Base-by-base conservation (phyloP, 441 rosid species). In the Croton setiger region DNA sequence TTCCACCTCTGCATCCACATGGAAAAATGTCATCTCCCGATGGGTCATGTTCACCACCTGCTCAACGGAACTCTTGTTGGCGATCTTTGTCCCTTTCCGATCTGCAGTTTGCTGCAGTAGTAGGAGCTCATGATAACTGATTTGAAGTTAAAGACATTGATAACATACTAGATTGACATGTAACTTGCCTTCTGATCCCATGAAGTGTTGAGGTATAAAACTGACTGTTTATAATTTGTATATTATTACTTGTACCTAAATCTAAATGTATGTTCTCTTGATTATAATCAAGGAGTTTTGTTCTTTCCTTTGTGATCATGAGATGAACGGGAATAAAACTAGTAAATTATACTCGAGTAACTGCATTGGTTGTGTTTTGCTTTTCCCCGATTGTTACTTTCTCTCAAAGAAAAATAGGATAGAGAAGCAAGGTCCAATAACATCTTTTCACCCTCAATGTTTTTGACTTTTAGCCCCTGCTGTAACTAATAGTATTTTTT, bases 11-110 rank as follows among this genome's bases (percentile, higher is more conserved):
- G 61, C 82, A 77, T 64, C 79, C 85, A 7, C 77, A 59, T 23
- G 37, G 23, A 66, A 74, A 74, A 61, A 70, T 44, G 57, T 31
- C 69, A 7, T 27, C 72, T 8, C 44, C 35, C 70, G 53, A 43
- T 44, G 62, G 36, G 41, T 43, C 78, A 35, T 69, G 75, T 44
- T 60, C 43, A 0, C 73, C 68, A 1, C 71, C 73, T 57, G 68
- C 60, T n/a, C 69, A 18, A 39, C 39, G 31, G 52, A 75, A 31
- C 47, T 55, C 77, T 60, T 66, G 75, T 35, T 72, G 81, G 45
- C 84, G 80, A 37, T 79, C 81, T 53, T 77, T 83, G 59, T 83
- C 84, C 18, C 33, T 79, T 45, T 69, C 83, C 13, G 85, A 80
- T 74, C 69, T 76, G 8, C 84, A 78, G 12, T 65, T 44, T 64